These are phyloP conservation scores for Sporothrix brunneoviolacea DNA, from an alignment of 2,329 filamentous ascomycete species.

Conservation along the genomic window DNA sequence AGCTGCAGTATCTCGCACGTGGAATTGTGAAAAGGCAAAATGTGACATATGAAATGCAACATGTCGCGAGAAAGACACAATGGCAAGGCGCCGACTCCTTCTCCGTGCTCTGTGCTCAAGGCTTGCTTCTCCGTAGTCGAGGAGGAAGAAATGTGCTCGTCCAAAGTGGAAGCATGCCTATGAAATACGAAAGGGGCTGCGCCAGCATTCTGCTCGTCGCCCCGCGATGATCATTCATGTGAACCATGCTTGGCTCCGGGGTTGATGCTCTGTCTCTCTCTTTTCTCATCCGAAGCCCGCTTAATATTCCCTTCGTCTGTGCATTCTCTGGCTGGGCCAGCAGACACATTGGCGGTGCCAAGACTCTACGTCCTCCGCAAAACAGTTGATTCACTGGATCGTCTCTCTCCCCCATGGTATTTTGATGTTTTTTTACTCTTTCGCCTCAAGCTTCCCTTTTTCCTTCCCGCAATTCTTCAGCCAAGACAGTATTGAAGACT, in stretches of 20 bases:
- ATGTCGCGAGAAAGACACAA: slow-evolving; percentile 5
- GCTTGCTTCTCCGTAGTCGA: no score
- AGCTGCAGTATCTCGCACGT: no score
- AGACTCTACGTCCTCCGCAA: background rate
- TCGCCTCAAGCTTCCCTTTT: no score
- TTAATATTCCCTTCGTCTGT: background rate
- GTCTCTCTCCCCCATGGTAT: background rate
- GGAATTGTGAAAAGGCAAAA: background rate
- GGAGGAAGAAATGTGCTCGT: no score
- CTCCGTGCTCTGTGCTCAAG: background rate
- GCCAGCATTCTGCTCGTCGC: background rate
- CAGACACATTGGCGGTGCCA: background rate
- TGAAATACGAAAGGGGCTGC: no score
- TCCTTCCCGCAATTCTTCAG: no score
- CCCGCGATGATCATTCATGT: slow-evolving; percentile 13
- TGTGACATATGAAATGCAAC: background rate
- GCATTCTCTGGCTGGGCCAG: slow-evolving; percentile 1
- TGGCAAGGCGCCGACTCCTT: background rate
- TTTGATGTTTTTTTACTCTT: background rate
- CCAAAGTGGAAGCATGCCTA: no score
- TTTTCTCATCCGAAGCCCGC: no score
- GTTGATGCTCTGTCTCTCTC: background rate
- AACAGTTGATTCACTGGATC: background rate
- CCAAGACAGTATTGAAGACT: no score
- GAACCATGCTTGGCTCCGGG: background rate